These are phyloP conservation scores for Beta vulgaris DNA, from an alignment of 148 eudicot species.

Conservation along the genomic window DNA sequence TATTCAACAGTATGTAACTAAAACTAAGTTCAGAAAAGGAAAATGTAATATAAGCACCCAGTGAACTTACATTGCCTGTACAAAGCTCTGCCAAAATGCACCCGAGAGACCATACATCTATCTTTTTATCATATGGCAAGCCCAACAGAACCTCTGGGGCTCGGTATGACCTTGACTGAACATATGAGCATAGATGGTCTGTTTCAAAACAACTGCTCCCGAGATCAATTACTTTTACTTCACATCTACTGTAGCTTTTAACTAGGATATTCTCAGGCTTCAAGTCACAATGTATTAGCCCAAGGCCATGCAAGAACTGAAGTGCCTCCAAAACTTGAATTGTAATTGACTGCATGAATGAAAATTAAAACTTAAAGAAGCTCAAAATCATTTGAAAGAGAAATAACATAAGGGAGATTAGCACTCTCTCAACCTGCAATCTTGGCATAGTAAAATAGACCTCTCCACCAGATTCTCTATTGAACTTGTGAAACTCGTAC, in stretches of 20 bases:
- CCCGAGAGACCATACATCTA: slow-evolving; percentile 97
- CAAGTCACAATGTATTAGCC: slow-evolving; percentile 96
- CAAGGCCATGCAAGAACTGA: slow-evolving; percentile 85
- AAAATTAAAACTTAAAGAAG: slow-evolving; percentile 9
- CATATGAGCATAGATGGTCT: slow-evolving; percentile 95
- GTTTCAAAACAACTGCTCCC: slow-evolving; percentile 99
- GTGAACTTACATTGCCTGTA: slow-evolving; percentile 84
- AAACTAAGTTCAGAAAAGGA: not conserved
- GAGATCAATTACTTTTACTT: slow-evolving; percentile 96
- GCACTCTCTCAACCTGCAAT: slow-evolving; percentile 66
- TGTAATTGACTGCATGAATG: slow-evolving; percentile 74
- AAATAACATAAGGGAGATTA: slow-evolving; percentile 6
- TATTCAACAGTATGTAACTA: not conserved
- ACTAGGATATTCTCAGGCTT: slow-evolving; percentile 99
- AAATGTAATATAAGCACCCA: not conserved
- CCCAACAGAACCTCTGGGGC: slow-evolving; percentile 98
- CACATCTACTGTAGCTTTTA: slow-evolving; percentile 98
- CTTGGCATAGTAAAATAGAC: slow-evolving; percentile 99
- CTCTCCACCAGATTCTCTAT: slow-evolving; percentile 99
- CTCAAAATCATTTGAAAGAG: slow-evolving; percentile 8
- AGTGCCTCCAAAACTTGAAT: slow-evolving; percentile 94
- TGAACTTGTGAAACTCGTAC: slow-evolving; percentile 96
- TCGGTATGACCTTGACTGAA: slow-evolving; percentile 93
- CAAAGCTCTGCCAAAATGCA: slow-evolving; percentile 99
- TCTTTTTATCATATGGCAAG: slow-evolving; percentile 86